A percentile compares a stretch with the other conserved stretches of the same genome.
Evolutionary conservation across 768 basidiomycete species (phyloP).

Genomic region (Gloeostereum incarnatum): DNA sequence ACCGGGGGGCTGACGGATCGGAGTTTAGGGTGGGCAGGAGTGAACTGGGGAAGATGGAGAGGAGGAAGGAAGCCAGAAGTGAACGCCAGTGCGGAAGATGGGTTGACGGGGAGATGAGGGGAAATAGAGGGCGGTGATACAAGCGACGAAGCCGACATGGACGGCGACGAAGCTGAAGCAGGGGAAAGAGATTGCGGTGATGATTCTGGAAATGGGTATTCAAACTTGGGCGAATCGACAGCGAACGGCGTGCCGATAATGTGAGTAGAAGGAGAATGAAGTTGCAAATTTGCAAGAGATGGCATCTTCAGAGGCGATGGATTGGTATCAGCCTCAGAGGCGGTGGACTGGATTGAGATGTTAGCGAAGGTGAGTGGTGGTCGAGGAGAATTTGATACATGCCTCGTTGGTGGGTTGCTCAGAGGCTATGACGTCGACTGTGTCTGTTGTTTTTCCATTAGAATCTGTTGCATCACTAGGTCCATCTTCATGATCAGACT

Average conservation of each 20-base stretch:
- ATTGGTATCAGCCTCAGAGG: too few species aligned
- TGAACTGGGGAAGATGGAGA: constrained; percentile 6
- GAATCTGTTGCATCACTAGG: too few species aligned
- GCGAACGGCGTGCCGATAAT: constrained; percentile 26
- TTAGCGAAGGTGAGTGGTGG: too few species aligned
- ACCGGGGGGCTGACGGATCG: constrained; percentile 14
- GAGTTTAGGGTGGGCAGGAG: constrained; percentile 16
- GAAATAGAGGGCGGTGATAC: constrained; percentile 2
- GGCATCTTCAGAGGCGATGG: too few species aligned
- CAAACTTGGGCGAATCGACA: constrained; percentile 17
- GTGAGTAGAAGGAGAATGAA: constrained; percentile 18
- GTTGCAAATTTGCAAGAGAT: constrained; percentile 1
- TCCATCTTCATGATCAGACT: too few species aligned
- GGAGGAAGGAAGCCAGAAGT: constrained; percentile 6
- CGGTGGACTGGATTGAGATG: too few species aligned
- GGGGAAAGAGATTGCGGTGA: neutral
- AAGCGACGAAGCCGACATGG: constrained; percentile 6
- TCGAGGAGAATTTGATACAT: too few species aligned
- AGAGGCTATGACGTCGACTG: too few species aligned
- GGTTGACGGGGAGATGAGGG: neutral
- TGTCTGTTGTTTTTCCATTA: too few species aligned
- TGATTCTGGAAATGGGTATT: constrained; percentile 21
- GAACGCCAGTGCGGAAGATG: neutral
- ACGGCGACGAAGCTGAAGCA: constrained; percentile 1
- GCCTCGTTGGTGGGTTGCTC: too few species aligned